Conservation (phyloP, 345 rosid genomes). For the Chamaenerion angustifolium region DNA sequence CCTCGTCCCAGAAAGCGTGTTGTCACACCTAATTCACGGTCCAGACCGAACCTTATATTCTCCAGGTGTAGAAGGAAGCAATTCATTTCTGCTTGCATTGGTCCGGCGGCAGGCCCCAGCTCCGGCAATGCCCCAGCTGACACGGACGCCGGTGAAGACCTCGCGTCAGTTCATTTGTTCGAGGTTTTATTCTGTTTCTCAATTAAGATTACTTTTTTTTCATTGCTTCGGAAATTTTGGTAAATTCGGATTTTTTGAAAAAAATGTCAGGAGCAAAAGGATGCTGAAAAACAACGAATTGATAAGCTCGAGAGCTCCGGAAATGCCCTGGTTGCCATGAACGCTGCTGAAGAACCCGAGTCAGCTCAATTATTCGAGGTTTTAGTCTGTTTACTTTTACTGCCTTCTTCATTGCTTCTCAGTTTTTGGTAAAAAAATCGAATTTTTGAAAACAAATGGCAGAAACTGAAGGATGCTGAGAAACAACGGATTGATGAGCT, state of each 20-base stretch:
- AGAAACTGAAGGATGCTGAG: constrained; percentile 63
- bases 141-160: constrained; percentile 29
- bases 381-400: constrained; percentile 1
- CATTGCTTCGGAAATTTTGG: not conserved
- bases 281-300: too few relatives aligned
- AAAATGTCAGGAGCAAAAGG: too few relatives aligned
- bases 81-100: constrained; percentile 12
- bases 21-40: constrained; percentile 11
- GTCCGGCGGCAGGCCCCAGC: constrained; percentile 26
- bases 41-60: constrained; percentile 3
- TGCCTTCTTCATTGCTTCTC: not conserved
- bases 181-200: constrained; percentile 23
- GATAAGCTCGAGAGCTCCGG: constrained; percentile 9
- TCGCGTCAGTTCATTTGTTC: constrained; percentile 38
- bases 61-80: constrained; percentile 6
- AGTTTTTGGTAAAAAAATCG: not conserved
- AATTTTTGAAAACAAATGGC: constrained; percentile 4
- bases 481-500: constrained; percentile 42
- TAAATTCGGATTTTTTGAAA: not conserved
- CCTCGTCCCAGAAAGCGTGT: constrained; percentile 6
- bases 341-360: constrained; percentile 36
- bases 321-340: constrained; percentile 12
- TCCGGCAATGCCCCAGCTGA: constrained; percentile 18
- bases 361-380: constrained; percentile 22
- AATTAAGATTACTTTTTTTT: not conserved